A percentile compares a stretch with the other conserved stretches of the same genome.
Evolutionary conservation across 306 rosid genomes (phyloP).

Genomic region (Malus orientalis): DNA sequence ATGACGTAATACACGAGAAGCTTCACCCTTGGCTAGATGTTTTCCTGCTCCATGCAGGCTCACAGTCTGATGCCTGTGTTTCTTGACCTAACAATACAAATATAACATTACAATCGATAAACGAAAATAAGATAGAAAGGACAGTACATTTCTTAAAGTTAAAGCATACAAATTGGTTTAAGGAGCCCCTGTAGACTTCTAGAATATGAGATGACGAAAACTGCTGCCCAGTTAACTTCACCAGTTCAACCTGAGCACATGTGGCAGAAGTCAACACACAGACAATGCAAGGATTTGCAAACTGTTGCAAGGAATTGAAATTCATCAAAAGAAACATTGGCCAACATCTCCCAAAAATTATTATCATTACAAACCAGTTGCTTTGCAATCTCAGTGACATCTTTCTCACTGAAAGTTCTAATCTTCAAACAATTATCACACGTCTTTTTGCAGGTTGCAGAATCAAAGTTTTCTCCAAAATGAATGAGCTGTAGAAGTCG

Average conservation of each 20-base stretch:
- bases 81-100: constrained; percentile 59
- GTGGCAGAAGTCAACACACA: constrained; percentile 14
- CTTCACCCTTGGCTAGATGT: constrained; percentile 80
- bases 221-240: constrained; percentile 68
- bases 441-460: constrained; percentile 75
- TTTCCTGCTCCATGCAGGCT: constrained; percentile 86
- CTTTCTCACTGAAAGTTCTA: constrained; percentile 65
- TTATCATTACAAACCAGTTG: constrained; percentile 64
- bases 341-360: background rate
- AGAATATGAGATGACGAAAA: constrained; percentile 79
- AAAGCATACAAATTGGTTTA: constrained; percentile 69
- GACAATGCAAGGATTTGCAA: constrained; percentile 4
- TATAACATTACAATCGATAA: constrained; percentile 10
- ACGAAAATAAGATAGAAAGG: constrained; percentile 4
- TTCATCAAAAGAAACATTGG: constrained; percentile 3
- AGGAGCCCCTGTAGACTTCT: constrained; percentile 91
- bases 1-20: constrained; percentile 81
- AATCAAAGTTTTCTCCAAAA: constrained; percentile 91
- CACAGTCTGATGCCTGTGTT: constrained; percentile 66
- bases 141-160: constrained; percentile 7
- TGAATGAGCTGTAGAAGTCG: constrained; percentile 83
- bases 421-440: constrained; percentile 85
- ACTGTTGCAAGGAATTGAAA: background rate
- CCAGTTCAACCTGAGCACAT: constrained; percentile 68
- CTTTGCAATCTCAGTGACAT: constrained; percentile 73